Percentiles rank a stretch among this genome's conserved stretches.
These are phyloP conservation scores for Coemansia reversa DNA, from an alignment of 192 early-diverging fungal genomes.

Conservation along the genomic window DNA sequence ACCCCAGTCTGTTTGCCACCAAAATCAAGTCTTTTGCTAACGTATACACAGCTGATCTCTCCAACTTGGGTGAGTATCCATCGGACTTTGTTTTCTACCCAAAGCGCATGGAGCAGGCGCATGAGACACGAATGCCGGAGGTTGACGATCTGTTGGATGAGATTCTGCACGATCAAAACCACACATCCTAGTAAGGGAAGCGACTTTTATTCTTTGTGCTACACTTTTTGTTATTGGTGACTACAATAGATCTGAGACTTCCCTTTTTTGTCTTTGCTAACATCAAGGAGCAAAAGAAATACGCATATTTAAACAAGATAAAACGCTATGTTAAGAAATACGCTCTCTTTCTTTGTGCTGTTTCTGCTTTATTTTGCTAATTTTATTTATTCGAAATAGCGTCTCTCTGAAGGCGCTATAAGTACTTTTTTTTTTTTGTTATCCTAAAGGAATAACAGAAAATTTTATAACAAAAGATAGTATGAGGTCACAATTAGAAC, in stretches of 20 bases:
- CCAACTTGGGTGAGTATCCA: constrained; percentile 56
- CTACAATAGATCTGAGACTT: neutral
- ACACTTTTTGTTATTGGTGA: neutral
- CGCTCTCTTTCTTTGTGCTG: too few species aligned
- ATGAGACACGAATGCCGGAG: constrained; percentile 51
- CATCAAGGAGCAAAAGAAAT: too few species aligned
- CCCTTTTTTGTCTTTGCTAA: too few species aligned
- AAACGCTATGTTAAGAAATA: too few species aligned
- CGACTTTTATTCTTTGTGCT: neutral
- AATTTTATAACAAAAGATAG: too few species aligned
- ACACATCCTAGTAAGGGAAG: neutral
- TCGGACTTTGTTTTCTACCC: constrained; percentile 65
- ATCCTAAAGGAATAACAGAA: too few species aligned
- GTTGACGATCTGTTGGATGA: constrained; percentile 50
- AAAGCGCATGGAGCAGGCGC: constrained; percentile 59
- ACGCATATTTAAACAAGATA: too few species aligned
- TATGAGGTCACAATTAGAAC: too few species aligned
- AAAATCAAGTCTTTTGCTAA: constrained; percentile 58
- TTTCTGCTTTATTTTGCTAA: too few species aligned
- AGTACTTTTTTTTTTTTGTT: too few species aligned
- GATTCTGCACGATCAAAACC: constrained; percentile 2
- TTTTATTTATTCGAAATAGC: too few species aligned
- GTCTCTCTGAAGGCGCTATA: too few species aligned
- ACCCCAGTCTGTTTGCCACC: constrained; percentile 62
- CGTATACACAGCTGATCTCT: constrained; percentile 57